phyloP scores from a whole-genome alignment of 345 rosid species.

The Hypericum perforatum region DNA sequence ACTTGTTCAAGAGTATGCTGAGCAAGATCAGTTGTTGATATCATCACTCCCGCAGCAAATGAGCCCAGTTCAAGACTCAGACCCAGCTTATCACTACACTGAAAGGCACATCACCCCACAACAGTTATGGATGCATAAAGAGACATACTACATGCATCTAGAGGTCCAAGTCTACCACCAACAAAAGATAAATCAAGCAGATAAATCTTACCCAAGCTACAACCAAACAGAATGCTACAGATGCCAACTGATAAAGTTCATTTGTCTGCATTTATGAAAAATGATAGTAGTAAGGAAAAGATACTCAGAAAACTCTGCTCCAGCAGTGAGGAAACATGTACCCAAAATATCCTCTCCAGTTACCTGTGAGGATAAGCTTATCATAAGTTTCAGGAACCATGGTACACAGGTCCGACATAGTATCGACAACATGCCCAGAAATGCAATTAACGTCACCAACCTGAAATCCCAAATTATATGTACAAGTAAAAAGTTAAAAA shows the following conservation, averaged over 20 bases:
- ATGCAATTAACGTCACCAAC: conserved; percentile 57
- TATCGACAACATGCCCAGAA: conserved; percentile 58
- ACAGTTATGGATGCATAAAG: no score
- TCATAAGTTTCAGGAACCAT: conserved; percentile 81
- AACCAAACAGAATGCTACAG: conserved; percentile 94
- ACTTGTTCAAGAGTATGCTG: conserved; percentile 96
- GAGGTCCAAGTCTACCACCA: no score
- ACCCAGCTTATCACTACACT: conserved; percentile 98
- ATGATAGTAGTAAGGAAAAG: conserved; percentile 11
- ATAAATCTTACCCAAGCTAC: conserved; percentile 84
- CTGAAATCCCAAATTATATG: conserved; percentile 9
- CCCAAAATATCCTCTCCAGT: conserved; percentile 2
- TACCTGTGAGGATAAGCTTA: conserved; percentile 81
- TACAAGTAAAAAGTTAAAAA: no score
- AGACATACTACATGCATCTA: no score
- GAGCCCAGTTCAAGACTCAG: conserved; percentile 96
- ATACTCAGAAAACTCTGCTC: background rate
- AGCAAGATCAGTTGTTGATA: conserved; percentile 90
- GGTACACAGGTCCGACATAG: conserved; percentile 72
- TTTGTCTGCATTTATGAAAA: conserved; percentile 58
- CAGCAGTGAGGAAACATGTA: background rate
- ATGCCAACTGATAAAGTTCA: conserved; percentile 94
- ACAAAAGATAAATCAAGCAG: conserved; percentile 20
- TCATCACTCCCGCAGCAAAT: conserved; percentile 99
- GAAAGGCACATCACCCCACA: conserved; percentile 21